phyloP scores from a whole-genome alignment of 257 asterid species.

The Solanum rostratum region DNA sequence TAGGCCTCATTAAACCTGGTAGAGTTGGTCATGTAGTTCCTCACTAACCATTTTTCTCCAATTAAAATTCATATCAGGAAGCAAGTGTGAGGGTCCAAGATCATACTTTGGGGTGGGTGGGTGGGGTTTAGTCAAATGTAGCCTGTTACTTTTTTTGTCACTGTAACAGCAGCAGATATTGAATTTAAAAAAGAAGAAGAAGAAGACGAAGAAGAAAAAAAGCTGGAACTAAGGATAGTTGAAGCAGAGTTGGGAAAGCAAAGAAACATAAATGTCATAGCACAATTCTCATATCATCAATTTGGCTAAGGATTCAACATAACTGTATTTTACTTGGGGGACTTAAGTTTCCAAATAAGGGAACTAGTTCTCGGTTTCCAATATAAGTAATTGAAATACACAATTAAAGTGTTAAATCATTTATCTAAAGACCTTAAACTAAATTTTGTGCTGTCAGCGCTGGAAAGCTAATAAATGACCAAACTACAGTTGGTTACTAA shows the following conservation, averaged over 20 bases:
- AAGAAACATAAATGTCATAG: neutral
- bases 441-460: neutral
- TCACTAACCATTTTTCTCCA: neutral
- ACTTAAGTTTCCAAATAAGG: neutral
- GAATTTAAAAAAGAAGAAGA: neutral
- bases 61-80: neutral
- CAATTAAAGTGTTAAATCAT: neutral
- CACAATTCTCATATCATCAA: neutral
- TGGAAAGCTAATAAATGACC: neutral
- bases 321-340: neutral
- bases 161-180: neutral
- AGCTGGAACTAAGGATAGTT: neutral
- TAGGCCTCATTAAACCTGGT: neutral
- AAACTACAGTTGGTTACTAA: neutral
- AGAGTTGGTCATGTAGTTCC: neutral
- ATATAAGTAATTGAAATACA: neutral
- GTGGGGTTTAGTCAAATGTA: neutral
- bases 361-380: neutral
- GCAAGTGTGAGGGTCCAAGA: neutral
- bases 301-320: neutral
- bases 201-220: neutral
- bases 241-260: neutral
- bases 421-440: neutral
- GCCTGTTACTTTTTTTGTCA: neutral
- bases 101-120: neutral